A percentile compares a stretch with the other conserved stretches of the same genome.
phyloP scores from a whole-genome alignment of 2,329 filamentous ascomycete genomes.

The Trichophyton equinum region DNA sequence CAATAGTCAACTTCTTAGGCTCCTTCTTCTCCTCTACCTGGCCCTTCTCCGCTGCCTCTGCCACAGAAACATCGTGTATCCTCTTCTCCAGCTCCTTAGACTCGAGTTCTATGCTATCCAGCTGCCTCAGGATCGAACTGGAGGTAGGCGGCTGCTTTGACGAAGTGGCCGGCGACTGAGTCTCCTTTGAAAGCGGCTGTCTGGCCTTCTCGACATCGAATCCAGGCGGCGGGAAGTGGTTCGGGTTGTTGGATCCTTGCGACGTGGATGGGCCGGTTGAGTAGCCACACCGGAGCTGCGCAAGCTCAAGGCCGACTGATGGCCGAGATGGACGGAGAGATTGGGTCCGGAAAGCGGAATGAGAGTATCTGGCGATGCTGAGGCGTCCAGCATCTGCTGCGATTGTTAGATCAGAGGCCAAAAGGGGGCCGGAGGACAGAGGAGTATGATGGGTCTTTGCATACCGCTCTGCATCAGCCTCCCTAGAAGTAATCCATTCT shows the following conservation, averaged over 20 bases:
- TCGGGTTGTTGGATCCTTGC: slow-evolving; percentile 29
- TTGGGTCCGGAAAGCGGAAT: background rate
- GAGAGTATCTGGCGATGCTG: background rate
- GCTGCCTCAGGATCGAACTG: slow-evolving; percentile 4
- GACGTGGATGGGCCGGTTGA: slow-evolving; percentile 47
- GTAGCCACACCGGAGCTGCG: slow-evolving; percentile 35
- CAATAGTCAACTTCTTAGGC: slow-evolving; percentile 74
- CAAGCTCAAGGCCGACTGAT: slow-evolving; percentile 29
- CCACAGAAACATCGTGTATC: background rate
- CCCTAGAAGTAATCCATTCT: slow-evolving; percentile 2
- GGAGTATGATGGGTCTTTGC: background rate
- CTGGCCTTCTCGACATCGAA: slow-evolving; percentile 86
- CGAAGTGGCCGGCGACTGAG: slow-evolving; percentile 1
- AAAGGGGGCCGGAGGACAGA: too few relatives aligned
- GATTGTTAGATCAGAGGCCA: background rate
- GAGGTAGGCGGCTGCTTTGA: slow-evolving; percentile 27
- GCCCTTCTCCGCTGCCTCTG: slow-evolving; percentile 37
- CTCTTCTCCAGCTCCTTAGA: slow-evolving; percentile 36
- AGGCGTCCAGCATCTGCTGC: background rate
- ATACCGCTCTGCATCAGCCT: slow-evolving; percentile 2
- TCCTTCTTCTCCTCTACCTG: slow-evolving; percentile 54
- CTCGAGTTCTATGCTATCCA: slow-evolving; percentile 17
- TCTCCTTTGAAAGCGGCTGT: slow-evolving; percentile 50
- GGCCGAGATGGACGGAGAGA: background rate
- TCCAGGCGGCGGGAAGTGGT: slow-evolving; percentile 63